These are phyloP conservation scores for Amylostereum areolatum DNA, from an alignment of 1,284 basidiomycete genomes.

Conservation along the genomic window DNA sequence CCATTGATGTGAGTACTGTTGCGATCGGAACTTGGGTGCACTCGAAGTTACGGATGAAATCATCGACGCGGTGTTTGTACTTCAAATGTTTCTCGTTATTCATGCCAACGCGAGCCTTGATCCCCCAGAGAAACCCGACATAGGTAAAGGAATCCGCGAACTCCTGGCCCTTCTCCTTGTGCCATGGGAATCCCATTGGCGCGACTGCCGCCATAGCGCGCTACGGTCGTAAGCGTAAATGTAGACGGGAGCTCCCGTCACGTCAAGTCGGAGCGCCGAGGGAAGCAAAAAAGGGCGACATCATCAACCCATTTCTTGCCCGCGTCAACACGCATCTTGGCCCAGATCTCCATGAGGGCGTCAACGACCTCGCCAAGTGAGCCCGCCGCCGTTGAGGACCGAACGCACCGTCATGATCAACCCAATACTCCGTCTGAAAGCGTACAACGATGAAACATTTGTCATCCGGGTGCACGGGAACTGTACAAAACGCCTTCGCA, in stretches of 20 bases:
- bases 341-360: constrained; percentile 24
- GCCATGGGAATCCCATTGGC: not conserved
- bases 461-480: constrained; percentile 22
- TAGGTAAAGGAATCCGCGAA: not conserved
- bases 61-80: not conserved
- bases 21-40: not conserved
- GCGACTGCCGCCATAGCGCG: not conserved
- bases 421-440: constrained; percentile 20
- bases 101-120: not conserved
- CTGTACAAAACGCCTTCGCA: constrained; percentile 24
- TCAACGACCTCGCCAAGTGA: constrained; percentile 26
- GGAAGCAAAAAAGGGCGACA: constrained; percentile 17
- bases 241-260: not conserved
- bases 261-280: constrained; percentile 12
- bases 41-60: not conserved
- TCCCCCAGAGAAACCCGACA: not conserved
- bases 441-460: constrained; percentile 20
- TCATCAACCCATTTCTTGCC: constrained; percentile 31
- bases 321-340: constrained; percentile 11
- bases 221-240: not conserved
- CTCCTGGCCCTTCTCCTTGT: not conserved
- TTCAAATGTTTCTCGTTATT: not conserved
- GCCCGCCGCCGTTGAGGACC: constrained; percentile 23
- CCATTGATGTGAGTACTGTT: not conserved
- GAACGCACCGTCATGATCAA: constrained; percentile 22